Percentiles rank a stretch among this genome's conserved stretches.
Evolutionary conservation across 148 eudicot genomes (phyloP).

Genomic region (Pharnaceum exiguum): DNA sequence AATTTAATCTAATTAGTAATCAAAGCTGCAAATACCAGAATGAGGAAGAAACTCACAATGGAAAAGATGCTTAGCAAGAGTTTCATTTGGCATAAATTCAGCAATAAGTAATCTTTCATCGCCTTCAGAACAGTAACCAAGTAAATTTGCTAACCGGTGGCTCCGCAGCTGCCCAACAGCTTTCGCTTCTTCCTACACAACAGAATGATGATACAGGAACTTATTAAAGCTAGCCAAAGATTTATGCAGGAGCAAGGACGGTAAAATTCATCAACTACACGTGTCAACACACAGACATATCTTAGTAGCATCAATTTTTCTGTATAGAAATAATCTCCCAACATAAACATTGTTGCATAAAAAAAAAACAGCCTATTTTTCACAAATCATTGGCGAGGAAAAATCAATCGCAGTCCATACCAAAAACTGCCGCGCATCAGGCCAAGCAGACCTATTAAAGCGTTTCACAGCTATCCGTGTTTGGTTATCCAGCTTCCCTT

Average conservation of each 20-base stretch:
- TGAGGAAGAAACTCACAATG: constrained; percentile 62
- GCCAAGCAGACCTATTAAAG: constrained; percentile 95
- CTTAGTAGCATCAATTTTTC: not conserved
- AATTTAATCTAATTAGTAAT: too few relatives aligned
- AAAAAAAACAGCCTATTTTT: too few relatives aligned
- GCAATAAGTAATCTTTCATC: constrained; percentile 88
- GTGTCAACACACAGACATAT: not conserved
- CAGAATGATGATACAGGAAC: not conserved
- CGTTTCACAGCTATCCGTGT: constrained; percentile 83
- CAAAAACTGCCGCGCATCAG: constrained; percentile 81
- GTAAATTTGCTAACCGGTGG: constrained; percentile 67
- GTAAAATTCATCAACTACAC: not conserved
- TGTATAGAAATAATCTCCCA: too few relatives aligned
- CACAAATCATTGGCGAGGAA: too few relatives aligned
- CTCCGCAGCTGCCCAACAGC: constrained; percentile 89
- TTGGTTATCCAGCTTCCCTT: constrained; percentile 86
- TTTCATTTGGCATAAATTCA: constrained; percentile 95
- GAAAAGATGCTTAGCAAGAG: constrained; percentile 88
- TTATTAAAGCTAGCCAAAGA: not conserved
- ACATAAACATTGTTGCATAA: too few relatives aligned
- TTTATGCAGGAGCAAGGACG: too few relatives aligned
- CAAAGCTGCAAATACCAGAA: constrained; percentile 3
- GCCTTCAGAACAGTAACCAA: constrained; percentile 92
- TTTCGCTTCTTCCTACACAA: constrained; percentile 80
- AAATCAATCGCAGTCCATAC: constrained; percentile 28